phyloP scores from a whole-genome alignment of 2,329 filamentous ascomycete genomes.

The Hypoxylon rubiginosum region DNA sequence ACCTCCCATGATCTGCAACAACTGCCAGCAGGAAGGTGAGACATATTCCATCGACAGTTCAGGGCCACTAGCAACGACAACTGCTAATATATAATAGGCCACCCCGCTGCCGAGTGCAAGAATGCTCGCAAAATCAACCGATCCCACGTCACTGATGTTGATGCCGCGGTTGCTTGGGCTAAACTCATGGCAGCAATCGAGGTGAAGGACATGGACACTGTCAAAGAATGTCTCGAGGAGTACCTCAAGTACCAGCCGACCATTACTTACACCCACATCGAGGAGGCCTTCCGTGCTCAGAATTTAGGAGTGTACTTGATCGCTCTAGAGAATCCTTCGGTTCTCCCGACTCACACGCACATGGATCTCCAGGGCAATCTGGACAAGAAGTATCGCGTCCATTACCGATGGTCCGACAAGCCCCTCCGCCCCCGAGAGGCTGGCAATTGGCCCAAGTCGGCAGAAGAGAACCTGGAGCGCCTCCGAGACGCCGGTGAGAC shows the following conservation, averaged over 20 bases:
- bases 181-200: constrained; percentile 65
- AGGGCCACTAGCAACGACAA: constrained; percentile 10
- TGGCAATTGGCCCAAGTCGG: constrained; percentile 69
- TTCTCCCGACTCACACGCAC: constrained; percentile 72
- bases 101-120: constrained; percentile 68
- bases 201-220: constrained; percentile 71
- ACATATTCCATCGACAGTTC: constrained; percentile 9
- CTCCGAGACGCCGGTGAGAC: constrained; percentile 76
- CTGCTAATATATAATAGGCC: constrained; percentile 58
- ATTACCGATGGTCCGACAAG: constrained; percentile 71
- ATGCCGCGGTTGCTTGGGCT: constrained; percentile 70
- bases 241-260: constrained; percentile 73
- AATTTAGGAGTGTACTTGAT: constrained; percentile 72
- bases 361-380: constrained; percentile 80
- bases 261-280: constrained; percentile 71
- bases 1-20: constrained; percentile 68
- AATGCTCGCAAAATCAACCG: constrained; percentile 71
- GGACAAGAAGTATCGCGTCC: constrained; percentile 73
- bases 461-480: constrained; percentile 72
- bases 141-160: constrained; percentile 61
- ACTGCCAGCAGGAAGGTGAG: constrained; percentile 72
- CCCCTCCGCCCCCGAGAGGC: constrained; percentile 71
- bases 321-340: constrained; percentile 68
- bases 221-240: constrained; percentile 70
- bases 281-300: constrained; percentile 69